Evolutionary conservation across 225 moss, liverwort and hornwort species (phyloP).

Genomic region (Straminergon stramineum): DNA sequence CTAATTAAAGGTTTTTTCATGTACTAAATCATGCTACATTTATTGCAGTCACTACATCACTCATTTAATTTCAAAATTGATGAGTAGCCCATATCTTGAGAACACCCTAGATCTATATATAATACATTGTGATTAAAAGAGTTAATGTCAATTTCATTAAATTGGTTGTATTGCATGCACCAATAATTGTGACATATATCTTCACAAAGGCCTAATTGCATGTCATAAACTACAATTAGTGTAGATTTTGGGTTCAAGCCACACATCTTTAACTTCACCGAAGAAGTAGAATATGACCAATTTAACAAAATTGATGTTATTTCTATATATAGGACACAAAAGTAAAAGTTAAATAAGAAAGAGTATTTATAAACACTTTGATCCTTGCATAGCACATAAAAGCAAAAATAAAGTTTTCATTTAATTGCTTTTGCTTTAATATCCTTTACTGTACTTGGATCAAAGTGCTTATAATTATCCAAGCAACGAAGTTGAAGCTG

Average conservation of each 20-base stretch:
- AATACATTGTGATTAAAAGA: not conserved
- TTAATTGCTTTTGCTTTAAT: no score
- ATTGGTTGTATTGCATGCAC: accelerated
- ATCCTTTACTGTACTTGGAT: not conserved
- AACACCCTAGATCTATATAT: no score
- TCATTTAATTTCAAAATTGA: not conserved
- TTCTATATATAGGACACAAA: not conserved
- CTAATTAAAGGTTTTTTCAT: not conserved
- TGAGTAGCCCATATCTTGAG: accelerated
- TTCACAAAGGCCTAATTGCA: not conserved
- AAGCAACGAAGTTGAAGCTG: not conserved
- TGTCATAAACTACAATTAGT: accelerated
- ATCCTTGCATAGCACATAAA: not conserved
- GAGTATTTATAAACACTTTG: not conserved
- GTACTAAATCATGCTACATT: not conserved
- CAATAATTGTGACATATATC: not conserved
- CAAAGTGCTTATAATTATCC: not conserved
- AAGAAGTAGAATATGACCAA: not conserved
- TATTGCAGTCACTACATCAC: not conserved
- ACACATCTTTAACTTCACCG: accelerated
- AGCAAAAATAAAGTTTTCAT: not conserved
- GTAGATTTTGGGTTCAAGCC: accelerated
- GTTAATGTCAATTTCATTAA: not conserved
- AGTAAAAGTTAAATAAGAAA: not conserved
- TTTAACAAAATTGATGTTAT: no score